Conservation (phyloP, 176 grass and related monocot genomes). For the Lolium rigidum region DNA sequence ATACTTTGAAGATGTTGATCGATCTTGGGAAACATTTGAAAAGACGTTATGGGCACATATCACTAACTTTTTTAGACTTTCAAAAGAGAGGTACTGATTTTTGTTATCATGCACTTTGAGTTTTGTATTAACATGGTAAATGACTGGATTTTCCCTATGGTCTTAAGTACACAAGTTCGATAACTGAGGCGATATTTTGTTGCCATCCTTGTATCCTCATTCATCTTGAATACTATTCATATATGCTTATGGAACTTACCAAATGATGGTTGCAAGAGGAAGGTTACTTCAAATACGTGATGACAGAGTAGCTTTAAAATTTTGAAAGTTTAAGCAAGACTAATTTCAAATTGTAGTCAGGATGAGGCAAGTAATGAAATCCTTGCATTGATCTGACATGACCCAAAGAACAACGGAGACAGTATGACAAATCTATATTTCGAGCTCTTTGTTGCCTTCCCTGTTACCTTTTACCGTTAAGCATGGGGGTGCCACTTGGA, state of each 20-base stretch:
- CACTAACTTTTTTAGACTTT: constrained; percentile 83
- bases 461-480: constrained; percentile 8
- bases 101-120: constrained; percentile 27
- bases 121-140: constrained; percentile 20
- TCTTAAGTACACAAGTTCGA: constrained; percentile 4
- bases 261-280: constrained; percentile 33
- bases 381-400: not conserved
- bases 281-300: not conserved
- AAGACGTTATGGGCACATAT: constrained; percentile 88
- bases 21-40: constrained; percentile 98
- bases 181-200: constrained; percentile 33
- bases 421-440: constrained; percentile 28
- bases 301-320: not conserved
- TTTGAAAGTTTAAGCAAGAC: constrained; percentile 34
- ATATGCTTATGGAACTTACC: not conserved
- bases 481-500: not conserved
- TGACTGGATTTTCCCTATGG: constrained; percentile 9
- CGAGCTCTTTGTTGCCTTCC: constrained; percentile 1
- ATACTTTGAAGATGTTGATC: constrained; percentile 99
- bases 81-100: constrained; percentile 85
- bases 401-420: constrained; percentile 24
- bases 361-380: constrained; percentile 10
- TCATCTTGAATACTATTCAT: constrained; percentile 17
- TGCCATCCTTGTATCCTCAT: constrained; percentile 16
- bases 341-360: constrained; percentile 24